Conservation (phyloP, 192 early-diverging fungal genomes). For the Backusella liffmaniae region DNA sequence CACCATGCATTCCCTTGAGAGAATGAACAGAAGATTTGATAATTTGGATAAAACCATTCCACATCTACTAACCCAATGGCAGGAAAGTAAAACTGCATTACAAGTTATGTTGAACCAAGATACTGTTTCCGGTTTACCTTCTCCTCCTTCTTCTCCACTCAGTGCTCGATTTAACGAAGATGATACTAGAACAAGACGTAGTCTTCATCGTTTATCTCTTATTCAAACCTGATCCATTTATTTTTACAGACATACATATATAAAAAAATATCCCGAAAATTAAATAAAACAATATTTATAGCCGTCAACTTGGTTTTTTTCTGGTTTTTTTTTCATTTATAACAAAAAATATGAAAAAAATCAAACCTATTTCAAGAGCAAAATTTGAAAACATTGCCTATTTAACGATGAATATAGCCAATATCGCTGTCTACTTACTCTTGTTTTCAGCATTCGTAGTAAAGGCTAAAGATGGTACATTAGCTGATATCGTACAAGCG, state of each 20-base stretch:
- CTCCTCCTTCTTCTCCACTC: conserved; percentile 26
- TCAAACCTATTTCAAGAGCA: conserved; percentile 1
- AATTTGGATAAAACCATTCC: conserved; percentile 45
- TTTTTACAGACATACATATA: background rate
- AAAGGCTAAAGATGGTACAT: conserved; percentile 12
- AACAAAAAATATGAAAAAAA: background rate
- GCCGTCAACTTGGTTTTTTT: background rate
- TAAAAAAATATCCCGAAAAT: background rate
- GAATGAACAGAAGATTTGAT: conserved; percentile 17
- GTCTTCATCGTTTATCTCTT: background rate
- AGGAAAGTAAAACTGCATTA: conserved; percentile 44
- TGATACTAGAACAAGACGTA: background rate
- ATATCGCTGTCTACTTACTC: background rate
- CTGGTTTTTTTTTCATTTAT: background rate
- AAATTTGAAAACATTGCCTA: conserved; percentile 10
- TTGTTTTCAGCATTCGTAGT: conserved; percentile 5
- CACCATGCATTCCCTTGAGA: conserved; percentile 2
- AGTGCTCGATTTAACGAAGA: background rate
- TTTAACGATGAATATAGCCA: conserved; percentile 3
- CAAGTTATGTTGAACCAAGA: conserved; percentile 30
- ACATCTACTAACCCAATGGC: conserved; percentile 48
- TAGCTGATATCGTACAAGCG: conserved; percentile 13
- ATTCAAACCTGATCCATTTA: background rate
- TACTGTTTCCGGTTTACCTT: conserved; percentile 3
- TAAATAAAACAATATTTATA: background rate